These are phyloP conservation scores for Penicillium paneum DNA, from an alignment of 2,329 filamentous ascomycete species.

Conservation along the genomic window DNA sequence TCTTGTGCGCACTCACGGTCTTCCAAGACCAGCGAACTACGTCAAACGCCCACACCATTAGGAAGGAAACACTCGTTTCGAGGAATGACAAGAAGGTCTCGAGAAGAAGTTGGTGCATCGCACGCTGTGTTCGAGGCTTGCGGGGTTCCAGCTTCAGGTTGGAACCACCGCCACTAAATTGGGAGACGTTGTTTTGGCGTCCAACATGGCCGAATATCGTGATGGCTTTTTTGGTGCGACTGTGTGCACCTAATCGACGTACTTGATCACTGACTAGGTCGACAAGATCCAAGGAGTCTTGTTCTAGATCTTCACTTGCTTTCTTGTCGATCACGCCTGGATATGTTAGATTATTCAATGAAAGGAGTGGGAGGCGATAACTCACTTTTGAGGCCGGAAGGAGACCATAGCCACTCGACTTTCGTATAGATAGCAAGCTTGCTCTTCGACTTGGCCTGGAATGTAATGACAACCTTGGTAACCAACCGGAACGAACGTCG, in stretches of 20 bases:
- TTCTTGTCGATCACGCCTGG: constrained; percentile 55
- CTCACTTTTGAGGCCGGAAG: constrained; percentile 48
- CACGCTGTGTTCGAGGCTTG: constrained; percentile 58
- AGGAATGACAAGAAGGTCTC: constrained; percentile 70
- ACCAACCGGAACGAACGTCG: constrained; percentile 74
- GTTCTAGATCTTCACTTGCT: constrained; percentile 66
- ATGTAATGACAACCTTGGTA: constrained; percentile 90
- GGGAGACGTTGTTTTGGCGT: constrained; percentile 40
- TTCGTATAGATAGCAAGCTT: constrained; percentile 85
- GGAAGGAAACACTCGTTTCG: constrained; percentile 69
- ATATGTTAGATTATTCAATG: constrained; percentile 3
- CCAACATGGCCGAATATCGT: constrained; percentile 50
- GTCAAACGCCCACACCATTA: constrained; percentile 75
- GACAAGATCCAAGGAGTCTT: constrained; percentile 48
- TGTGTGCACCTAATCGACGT: constrained; percentile 45
- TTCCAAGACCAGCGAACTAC: constrained; percentile 63
- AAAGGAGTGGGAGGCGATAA: background rate
- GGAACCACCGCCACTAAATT: constrained; percentile 35
- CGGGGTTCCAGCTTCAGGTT: constrained; percentile 43
- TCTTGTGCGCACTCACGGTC: constrained; percentile 66
- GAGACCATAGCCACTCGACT: constrained; percentile 77
- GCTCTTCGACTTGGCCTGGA: constrained; percentile 85
- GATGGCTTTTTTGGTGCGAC: constrained; percentile 49
- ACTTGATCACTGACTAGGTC: constrained; percentile 53
- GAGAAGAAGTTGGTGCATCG: constrained; percentile 65